Base-by-base conservation (phyloP, 441 rosid genomes). In the Macaranga tanarius region DNA sequence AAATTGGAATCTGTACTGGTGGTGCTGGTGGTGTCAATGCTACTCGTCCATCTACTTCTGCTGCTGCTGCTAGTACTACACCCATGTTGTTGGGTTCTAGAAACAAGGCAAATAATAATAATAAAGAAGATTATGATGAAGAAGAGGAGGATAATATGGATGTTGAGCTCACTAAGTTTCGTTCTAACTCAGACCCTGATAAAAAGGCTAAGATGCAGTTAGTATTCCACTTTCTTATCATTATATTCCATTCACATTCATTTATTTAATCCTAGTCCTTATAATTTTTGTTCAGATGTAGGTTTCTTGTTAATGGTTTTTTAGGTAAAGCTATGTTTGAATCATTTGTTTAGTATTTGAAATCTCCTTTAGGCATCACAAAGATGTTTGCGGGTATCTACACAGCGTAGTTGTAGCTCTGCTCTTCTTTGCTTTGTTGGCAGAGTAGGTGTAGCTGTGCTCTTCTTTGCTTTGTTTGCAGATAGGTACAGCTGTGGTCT, bases 121-220 rank as follows among this genome's bases (percentile, higher is more conserved):
- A 78, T 74, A 89, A 89, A 81, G 92, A 91, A 25, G 91, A 90
- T 0, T 87, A 89, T 3, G 99, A 92, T 1, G 96, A 95, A 13
- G 97, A 92, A 28, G 97, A 91, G 69, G 99, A 92, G 73, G 97
- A 95, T 65, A 92, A 87, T 25, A 80, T 87, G 91, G 98, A 89
- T 16, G 95, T 83, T 80, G 99, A 92, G 79, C 86, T 91, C 5
- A 71, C 85, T 1, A 95, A 93, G 79, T 82, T 88, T 12, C 90
- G 94, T 2, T 84, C 96, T 48, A 84, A 83, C 60, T 82, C 88
- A 40, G 97, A 91, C 77, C 96, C 97, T 42, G 75, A 81, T 79
- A 91, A 90, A 73, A 84, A 85, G 92, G 98, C 85, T 62, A 95
- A 85, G 79, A 91, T 95, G 98, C 93, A 91, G 97, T 95, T 67